Conservation (phyloP, 2,329 filamentous ascomycete genomes). For the Hypoxylon sp. region DNA sequence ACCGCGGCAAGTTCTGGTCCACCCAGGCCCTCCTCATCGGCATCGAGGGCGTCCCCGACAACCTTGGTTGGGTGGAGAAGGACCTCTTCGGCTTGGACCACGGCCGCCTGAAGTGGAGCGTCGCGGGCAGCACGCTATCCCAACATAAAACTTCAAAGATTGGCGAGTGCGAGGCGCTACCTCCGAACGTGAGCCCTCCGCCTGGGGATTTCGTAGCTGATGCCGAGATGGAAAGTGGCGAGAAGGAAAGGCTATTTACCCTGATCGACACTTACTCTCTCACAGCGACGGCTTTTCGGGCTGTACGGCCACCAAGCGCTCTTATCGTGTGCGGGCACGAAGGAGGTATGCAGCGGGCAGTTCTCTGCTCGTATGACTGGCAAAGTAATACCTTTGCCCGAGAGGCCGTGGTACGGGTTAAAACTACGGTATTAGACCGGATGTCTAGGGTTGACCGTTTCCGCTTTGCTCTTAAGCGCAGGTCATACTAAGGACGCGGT, state of each 20-base stretch:
- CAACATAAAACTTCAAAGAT: background rate
- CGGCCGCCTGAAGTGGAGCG: constrained; percentile 1
- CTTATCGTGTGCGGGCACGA: constrained; percentile 34
- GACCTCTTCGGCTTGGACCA: constrained; percentile 1
- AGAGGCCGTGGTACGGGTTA: constrained; percentile 31
- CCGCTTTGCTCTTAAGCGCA: constrained; percentile 27
- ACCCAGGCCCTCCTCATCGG: constrained; percentile 2
- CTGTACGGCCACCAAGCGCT: constrained; percentile 24
- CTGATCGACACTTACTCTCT: background rate
- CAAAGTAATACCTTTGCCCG: constrained; percentile 17
- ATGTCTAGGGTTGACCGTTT: constrained; percentile 34
- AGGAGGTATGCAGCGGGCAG: constrained; percentile 35
- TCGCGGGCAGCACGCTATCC: background rate
- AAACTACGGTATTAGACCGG: constrained; percentile 27
- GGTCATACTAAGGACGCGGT: background rate
- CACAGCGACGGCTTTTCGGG: constrained; percentile 28
- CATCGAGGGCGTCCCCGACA: background rate
- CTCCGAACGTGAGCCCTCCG: background rate
- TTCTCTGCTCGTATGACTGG: constrained; percentile 37
- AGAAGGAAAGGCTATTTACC: background rate
- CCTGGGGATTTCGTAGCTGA: background rate
- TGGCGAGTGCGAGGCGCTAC: background rate
- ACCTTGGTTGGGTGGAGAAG: background rate
- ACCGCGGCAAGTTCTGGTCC: constrained; percentile 5
- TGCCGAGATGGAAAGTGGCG: background rate